Evolutionary conservation across 2,329 filamentous ascomycete genomes (phyloP).

Genomic region (Fusarium fujikuroi): DNA sequence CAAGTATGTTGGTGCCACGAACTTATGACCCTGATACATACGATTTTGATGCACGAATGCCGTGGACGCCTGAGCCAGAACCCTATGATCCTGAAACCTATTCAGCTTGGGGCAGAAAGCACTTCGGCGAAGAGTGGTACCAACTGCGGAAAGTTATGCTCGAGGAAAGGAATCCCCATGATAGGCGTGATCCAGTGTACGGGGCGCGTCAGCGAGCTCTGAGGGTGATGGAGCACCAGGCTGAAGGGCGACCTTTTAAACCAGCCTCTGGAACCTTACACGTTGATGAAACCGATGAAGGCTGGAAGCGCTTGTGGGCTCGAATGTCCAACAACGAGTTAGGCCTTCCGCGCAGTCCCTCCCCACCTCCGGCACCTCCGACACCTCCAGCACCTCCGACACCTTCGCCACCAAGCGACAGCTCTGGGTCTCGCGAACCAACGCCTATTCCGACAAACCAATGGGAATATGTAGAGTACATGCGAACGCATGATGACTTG

Average conservation of each 20-base stretch:
- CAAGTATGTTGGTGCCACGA: neutral
- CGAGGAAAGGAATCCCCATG: neutral
- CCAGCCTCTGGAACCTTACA: neutral
- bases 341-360: neutral
- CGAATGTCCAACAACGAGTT: neutral
- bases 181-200: neutral
- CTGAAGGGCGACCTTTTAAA: neutral
- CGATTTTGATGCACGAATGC: neutral
- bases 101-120: neutral
- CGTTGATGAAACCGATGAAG: neutral
- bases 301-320: neutral
- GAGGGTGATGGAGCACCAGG: neutral
- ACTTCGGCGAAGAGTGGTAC: neutral
- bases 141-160: neutral
- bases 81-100: neutral
- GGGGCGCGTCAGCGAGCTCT: neutral
- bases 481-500: rapidly evolving
- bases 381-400: too few species aligned
- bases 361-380: neutral
- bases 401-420: too few species aligned
- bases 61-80: neutral
- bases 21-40: neutral
- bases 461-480: neutral
- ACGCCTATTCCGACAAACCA: rapidly evolving
- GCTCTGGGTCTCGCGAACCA: neutral